Evolutionary conservation across 2,329 filamentous ascomycete genomes (phyloP).

Genomic region (Fusarium redolens): DNA sequence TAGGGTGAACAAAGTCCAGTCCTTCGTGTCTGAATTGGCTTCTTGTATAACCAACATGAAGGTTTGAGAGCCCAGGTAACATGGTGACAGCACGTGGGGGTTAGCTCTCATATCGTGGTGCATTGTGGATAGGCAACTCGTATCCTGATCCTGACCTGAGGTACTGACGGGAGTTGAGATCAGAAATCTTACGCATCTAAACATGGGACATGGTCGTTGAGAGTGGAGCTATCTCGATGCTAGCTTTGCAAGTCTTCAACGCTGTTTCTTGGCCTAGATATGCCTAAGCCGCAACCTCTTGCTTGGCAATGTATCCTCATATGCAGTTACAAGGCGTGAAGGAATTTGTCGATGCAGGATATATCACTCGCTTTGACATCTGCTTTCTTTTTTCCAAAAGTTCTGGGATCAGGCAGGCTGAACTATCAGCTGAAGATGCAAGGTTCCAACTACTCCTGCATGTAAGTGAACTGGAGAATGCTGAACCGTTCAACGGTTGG

Average conservation of each 20-base stretch:
- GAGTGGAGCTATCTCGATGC: conserved; percentile 4
- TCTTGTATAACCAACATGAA: background rate
- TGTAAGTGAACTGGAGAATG: background rate
- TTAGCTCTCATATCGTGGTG: background rate
- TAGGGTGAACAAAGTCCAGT: background rate
- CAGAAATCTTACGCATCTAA: conserved; percentile 8
- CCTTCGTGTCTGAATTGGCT: background rate
- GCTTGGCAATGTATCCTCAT: conserved; percentile 15
- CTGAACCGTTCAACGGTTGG: background rate
- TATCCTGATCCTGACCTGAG: background rate
- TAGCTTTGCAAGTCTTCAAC: conserved; percentile 7
- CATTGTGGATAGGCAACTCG: background rate
- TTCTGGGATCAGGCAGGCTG: conserved; percentile 24
- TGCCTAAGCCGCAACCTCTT: conserved; percentile 5
- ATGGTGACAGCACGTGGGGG: conserved; percentile 11
- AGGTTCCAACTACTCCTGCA: background rate
- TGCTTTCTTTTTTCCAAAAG: conserved; percentile 28
- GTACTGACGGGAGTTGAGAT: conserved; percentile 9
- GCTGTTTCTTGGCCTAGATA: conserved; percentile 3
- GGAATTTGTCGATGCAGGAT: conserved; percentile 1
- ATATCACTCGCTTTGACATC: conserved; percentile 31
- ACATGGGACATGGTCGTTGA: background rate
- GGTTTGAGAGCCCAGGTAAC: background rate
- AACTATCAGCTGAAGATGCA: conserved; percentile 25
- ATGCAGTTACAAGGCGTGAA: conserved; percentile 11